phyloP scores from a whole-genome alignment of 106 monocot genomes.

The Xerophyta viscosa region DNA sequence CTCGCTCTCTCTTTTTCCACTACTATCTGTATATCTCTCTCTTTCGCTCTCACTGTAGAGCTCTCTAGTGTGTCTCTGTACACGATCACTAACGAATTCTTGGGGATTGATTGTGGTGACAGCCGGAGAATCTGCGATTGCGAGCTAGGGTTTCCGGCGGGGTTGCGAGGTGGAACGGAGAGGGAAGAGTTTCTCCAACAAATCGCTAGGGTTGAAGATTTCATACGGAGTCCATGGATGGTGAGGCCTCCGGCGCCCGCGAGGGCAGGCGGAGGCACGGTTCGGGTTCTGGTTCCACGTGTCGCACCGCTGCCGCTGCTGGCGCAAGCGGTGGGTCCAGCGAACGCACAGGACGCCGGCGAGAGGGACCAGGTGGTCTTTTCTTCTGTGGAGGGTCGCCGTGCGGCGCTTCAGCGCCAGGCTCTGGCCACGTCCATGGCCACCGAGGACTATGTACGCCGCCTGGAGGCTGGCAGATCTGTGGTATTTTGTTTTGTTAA shows the following conservation, averaged over 20 bases:
- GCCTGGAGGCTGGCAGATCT: conserved; percentile 46
- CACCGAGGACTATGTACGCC: conserved; percentile 74
- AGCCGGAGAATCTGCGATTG: conserved; percentile 90
- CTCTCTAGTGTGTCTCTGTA: conserved; percentile 10
- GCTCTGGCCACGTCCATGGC: conserved; percentile 58
- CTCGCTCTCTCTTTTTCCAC: neutral
- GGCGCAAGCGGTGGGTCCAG: conserved; percentile 14
- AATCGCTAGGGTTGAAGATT: conserved; percentile 60
- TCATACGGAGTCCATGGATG: conserved; percentile 73
- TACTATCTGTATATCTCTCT: conserved; percentile 3
- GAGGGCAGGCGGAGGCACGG: conserved; percentile 18
- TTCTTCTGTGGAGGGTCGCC: conserved; percentile 23
- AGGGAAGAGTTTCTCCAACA: conserved; percentile 31
- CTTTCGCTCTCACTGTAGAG: too few species aligned
- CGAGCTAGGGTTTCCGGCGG: conserved; percentile 48
- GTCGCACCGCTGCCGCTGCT: conserved; percentile 16
- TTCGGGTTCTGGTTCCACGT: conserved; percentile 64
- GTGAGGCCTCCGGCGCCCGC: conserved; percentile 24
- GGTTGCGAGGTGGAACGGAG: conserved; percentile 14
- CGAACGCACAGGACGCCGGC: conserved; percentile 2
- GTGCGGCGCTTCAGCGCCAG: conserved; percentile 57
- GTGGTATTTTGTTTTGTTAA: too few species aligned
- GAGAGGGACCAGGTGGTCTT: neutral
- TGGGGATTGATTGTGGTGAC: conserved; percentile 15
- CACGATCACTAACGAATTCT: conserved; percentile 8